These are phyloP conservation scores for Ophiostoma fasciatum DNA, from an alignment of 2,329 filamentous ascomycete genomes.

Conservation along the genomic window DNA sequence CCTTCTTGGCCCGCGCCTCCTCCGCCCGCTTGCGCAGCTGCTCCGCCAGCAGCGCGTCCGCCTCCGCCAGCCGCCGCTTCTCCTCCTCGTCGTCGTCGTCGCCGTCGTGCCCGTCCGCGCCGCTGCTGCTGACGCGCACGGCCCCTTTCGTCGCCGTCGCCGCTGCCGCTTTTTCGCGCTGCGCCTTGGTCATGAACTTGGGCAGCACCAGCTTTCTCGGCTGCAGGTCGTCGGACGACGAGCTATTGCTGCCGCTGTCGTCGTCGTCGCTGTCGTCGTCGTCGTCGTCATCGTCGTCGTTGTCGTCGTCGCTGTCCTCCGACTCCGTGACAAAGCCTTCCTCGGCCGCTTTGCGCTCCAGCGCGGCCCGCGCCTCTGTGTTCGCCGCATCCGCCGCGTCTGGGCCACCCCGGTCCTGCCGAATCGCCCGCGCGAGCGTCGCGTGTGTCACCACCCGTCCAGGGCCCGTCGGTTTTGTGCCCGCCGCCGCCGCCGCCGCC, in stretches of 20 bases:
- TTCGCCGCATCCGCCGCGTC: conserved; percentile 33
- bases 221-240: conserved; percentile 40
- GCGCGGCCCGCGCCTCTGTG: conserved; percentile 24
- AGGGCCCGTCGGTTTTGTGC: conserved; percentile 42
- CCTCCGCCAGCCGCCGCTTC: conserved; percentile 51
- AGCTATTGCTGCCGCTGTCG: conserved; percentile 24
- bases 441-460: conserved; percentile 31
- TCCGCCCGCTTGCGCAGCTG: conserved; percentile 38
- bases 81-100: conserved; percentile 16
- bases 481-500: conserved; percentile 8
- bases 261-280: conserved; percentile 35
- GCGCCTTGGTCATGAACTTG: conserved; percentile 47
- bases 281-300: conserved; percentile 23
- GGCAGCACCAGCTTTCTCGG: conserved; percentile 46
- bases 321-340: conserved; percentile 49
- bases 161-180: conserved; percentile 24
- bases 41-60: conserved; percentile 71
- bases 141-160: conserved; percentile 12
- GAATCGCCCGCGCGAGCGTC: conserved; percentile 8
- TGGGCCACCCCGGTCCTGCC: conserved; percentile 23
- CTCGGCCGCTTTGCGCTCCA: conserved; percentile 38
- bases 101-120: conserved; percentile 6
- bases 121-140: conserved; percentile 9
- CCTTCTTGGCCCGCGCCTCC: conserved; percentile 34
- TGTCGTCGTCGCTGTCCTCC: conserved; percentile 18